Evolutionary conservation across 2,329 filamentous ascomycete species (phyloP), one percentile per base, ranked within the genome.

Genomic region (Colletotrichum graminicola): DNA sequence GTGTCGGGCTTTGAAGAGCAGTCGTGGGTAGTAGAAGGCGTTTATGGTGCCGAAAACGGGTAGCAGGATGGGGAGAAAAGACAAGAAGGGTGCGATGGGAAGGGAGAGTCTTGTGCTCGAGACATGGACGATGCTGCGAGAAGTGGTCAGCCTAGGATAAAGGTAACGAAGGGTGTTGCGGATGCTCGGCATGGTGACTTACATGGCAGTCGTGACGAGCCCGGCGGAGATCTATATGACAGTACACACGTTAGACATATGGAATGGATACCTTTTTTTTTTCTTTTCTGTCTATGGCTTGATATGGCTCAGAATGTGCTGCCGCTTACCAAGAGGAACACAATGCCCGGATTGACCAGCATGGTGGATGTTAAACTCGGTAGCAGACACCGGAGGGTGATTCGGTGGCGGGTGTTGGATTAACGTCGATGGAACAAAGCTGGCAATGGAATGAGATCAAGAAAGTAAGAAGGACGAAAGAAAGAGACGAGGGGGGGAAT

Each of bases 11-110:
- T 73, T 64, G 52, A 76, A 77, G 18, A 79, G 72, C 18, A 83
- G 75, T 56, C 73, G 77, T 4, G 80, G 80, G 32, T 82, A 78
- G 64, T 79, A 76, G 66, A 80, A 74, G 51, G 82, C 78, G 51
- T 84, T 83, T 61, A 80, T 61, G 43, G 80, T 78, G 43, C 80
- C 79, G 67, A 80, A 23, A n/a, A 85, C 73, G 49, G 84, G 84
- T 3, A 85, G 80, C 55, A 85, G 71, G 59, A 81, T 78, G 23
- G 80, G 77, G 18, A 82, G 68, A 64, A 84, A 74, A 34, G 83
- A 82, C 11, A 83, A 62, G 56, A 56, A 67, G 0, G 80, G 75
- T 2, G 81, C 77, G 62, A 84, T 74, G 36, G 83, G 82, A 8
- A 86, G 82, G 32, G 82, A 83, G 51, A 85, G 80, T 61, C 76